Percentiles rank a stretch among this genome's conserved stretches.
Evolutionary conservation across 192 early-diverging fungal species (phyloP).

Genomic region (Backusella luteola): DNA sequence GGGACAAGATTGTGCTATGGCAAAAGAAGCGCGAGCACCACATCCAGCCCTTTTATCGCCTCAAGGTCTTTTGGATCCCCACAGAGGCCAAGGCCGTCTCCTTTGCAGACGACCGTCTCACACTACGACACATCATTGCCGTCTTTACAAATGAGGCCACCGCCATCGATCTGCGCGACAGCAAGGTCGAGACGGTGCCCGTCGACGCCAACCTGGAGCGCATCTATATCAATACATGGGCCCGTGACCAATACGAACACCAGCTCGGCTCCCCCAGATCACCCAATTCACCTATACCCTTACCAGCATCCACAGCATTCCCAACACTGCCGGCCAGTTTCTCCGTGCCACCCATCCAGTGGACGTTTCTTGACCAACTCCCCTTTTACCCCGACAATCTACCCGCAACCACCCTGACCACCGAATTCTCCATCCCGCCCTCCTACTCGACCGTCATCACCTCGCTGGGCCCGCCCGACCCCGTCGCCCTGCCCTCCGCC

Average conservation of each 20-base stretch:
- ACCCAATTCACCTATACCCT: slow-evolving; percentile 8
- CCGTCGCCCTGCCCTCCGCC: slow-evolving; percentile 27
- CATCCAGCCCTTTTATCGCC: slow-evolving; percentile 2
- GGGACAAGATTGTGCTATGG: slow-evolving; percentile 33
- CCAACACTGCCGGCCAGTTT: slow-evolving; percentile 18
- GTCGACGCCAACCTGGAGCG: slow-evolving; percentile 21
- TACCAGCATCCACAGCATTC: not conserved
- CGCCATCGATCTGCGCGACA: slow-evolving; percentile 23
- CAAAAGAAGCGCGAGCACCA: slow-evolving; percentile 17
- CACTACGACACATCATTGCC: slow-evolving; percentile 22
- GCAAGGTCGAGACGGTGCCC: slow-evolving; percentile 27
- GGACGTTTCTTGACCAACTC: slow-evolving; percentile 32
- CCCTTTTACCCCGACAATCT: slow-evolving; percentile 34
- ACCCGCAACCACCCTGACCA: slow-evolving; percentile 25
- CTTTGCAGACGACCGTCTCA: slow-evolving; percentile 33
- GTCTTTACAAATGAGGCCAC: slow-evolving; percentile 31
- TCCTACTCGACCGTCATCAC: slow-evolving; percentile 31
- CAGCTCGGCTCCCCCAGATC: not conserved
- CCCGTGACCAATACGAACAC: slow-evolving; percentile 12
- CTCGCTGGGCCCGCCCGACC: slow-evolving; percentile 16
- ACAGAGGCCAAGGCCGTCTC: slow-evolving; percentile 18
- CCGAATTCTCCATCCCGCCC: slow-evolving; percentile 32
- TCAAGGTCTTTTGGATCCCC: slow-evolving; percentile 36
- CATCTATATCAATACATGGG: slow-evolving; percentile 8
- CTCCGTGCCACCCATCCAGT: slow-evolving; percentile 18